phyloP scores from a whole-genome alignment of 2,329 filamentous ascomycete species.

The Aspergillus vadensis region DNA sequence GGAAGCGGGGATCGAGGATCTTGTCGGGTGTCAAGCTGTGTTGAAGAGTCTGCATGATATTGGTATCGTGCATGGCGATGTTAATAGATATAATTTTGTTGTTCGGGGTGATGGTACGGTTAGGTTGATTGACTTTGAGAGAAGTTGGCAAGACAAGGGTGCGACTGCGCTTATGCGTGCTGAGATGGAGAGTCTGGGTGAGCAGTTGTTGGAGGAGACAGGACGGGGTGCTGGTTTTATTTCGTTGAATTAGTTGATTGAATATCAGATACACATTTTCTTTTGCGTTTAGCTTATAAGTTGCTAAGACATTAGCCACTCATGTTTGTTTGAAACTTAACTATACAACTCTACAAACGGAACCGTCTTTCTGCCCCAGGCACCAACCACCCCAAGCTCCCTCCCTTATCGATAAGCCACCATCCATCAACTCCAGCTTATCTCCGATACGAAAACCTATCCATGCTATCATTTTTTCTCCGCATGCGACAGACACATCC shows the following conservation, averaged over 20 bases:
- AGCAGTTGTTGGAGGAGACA: neutral
- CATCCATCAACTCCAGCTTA: too few relatives aligned
- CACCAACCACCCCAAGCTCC: too few relatives aligned
- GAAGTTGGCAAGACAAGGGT: neutral
- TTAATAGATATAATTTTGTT: neutral
- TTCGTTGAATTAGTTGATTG: too few relatives aligned
- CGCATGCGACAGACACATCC: too few relatives aligned
- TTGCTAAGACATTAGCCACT: too few relatives aligned
- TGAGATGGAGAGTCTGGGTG: neutral
- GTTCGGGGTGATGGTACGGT: neutral
- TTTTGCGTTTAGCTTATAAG: accelerated
- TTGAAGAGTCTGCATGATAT: neutral
- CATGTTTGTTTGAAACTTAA: too few relatives aligned
- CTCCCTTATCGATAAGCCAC: too few relatives aligned
- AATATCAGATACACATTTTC: too few relatives aligned
- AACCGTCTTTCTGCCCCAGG: too few relatives aligned
- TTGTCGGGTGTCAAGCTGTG: neutral
- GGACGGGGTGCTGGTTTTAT: neutral
- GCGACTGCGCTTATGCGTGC: neutral
- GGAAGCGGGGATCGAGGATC: neutral
- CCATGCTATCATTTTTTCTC: too few relatives aligned
- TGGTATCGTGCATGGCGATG: neutral
- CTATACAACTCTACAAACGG: too few relatives aligned
- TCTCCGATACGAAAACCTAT: too few relatives aligned
- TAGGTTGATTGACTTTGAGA: neutral